phyloP scores from a whole-genome alignment of 2,329 filamentous ascomycete species.

The Amylocarpus encephaloides region DNA sequence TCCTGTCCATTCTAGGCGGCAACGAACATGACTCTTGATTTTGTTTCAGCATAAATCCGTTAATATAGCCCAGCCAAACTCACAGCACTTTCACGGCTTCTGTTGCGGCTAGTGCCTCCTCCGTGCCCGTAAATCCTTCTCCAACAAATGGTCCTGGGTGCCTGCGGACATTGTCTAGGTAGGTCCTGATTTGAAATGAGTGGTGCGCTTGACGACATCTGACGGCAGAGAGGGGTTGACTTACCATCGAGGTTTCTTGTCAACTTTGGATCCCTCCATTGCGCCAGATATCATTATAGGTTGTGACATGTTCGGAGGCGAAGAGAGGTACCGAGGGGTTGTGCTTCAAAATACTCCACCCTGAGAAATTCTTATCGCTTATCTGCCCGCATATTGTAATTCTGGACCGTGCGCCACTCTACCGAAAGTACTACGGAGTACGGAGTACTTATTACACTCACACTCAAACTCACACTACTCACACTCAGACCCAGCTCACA shows the following conservation, averaged over 20 bases:
- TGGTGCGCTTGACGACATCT: background rate
- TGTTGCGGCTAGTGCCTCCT: slow-evolving; percentile 49
- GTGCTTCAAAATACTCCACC: background rate
- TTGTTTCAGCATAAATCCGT: slow-evolving; percentile 18
- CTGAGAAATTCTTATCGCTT: slow-evolving; percentile 10
- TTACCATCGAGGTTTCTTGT: slow-evolving; percentile 21
- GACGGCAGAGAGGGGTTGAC: background rate
- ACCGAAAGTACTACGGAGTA: background rate
- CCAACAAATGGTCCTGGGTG: slow-evolving; percentile 78
- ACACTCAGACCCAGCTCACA: background rate
- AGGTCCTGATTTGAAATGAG: slow-evolving; percentile 53
- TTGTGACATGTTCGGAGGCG: slow-evolving; percentile 22
- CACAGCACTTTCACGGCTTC: slow-evolving; percentile 71
- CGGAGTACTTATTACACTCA: background rate
- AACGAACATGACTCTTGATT: slow-evolving; percentile 30
- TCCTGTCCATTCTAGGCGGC: slow-evolving; percentile 5
- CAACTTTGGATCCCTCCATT: slow-evolving; percentile 1
- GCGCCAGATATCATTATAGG: slow-evolving; percentile 22
- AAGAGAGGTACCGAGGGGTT: background rate
- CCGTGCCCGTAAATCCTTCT: slow-evolving; percentile 41
- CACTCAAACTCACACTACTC: background rate
- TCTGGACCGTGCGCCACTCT: background rate
- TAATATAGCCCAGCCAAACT: slow-evolving; percentile 11
- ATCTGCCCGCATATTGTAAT: slow-evolving; percentile 16
- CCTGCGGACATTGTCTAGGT: slow-evolving; percentile 74